Percentiles rank a stretch among this genome's conserved stretches.
Conservation (phyloP, 805 yeast genomes). For the Saccharomycopsis capsularis region DNA sequence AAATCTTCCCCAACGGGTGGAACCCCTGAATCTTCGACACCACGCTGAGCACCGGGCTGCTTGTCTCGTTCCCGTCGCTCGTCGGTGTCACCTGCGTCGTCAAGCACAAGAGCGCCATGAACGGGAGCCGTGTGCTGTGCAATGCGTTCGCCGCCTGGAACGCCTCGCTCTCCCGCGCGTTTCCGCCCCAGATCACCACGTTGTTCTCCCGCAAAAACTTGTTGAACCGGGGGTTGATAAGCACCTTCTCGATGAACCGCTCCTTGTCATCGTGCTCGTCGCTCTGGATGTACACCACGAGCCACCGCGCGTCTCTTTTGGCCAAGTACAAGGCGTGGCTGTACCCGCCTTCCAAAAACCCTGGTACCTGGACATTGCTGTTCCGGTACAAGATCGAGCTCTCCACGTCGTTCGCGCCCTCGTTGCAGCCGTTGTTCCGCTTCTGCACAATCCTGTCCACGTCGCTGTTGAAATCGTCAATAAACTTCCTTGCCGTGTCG, state of each 20-base stretch:
- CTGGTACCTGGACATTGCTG: conserved; percentile 11
- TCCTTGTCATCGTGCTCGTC: conserved; percentile 59
- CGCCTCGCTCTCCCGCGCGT: conserved; percentile 73
- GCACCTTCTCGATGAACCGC: conserved; percentile 45
- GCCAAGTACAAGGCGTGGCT: conserved; percentile 70
- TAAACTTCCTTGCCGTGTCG: conserved; percentile 45
- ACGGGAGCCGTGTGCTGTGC: conserved; percentile 71
- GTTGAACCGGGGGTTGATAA: conserved; percentile 46
- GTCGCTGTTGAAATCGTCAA: conserved; percentile 44
- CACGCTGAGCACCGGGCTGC: conserved; percentile 52
- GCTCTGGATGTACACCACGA: conserved; percentile 67
- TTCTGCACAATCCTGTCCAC: conserved; percentile 6
- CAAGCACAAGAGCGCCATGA: conserved; percentile 66
- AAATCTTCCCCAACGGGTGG: conserved; percentile 34
- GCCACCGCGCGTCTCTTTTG: conserved; percentile 61
- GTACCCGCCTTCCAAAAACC: conserved; percentile 67
- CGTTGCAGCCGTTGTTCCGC: no score
- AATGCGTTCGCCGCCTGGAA: conserved; percentile 74
- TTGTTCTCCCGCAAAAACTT: conserved; percentile 43
- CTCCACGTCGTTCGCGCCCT: neutral
- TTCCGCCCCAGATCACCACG: conserved; percentile 80
- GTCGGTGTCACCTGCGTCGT: conserved; percentile 48
- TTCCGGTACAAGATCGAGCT: conserved; percentile 25
- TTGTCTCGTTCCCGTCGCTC: conserved; percentile 46
- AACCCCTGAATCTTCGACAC: conserved; percentile 59